Evolutionary conservation across 768 basidiomycete species (phyloP), one percentile per base, ranked within the genome.

Genomic region (Pulveroboletus sp.): DNA sequence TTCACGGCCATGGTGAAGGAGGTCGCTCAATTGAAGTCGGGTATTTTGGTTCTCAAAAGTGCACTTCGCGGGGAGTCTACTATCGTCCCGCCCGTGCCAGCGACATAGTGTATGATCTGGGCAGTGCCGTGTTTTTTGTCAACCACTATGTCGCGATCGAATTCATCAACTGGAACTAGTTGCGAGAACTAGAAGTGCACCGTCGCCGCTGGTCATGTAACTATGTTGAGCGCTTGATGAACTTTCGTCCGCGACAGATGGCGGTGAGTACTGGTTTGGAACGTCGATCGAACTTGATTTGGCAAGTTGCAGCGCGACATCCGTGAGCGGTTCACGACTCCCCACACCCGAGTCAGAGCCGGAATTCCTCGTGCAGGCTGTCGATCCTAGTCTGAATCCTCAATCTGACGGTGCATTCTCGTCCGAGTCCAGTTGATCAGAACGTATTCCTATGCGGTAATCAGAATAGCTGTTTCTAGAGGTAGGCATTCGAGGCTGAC

Each of bases 1-100:
- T 89, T 92, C 62, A 86, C 88, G n/a, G 77, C 74, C 9, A 75
- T 92, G 67, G 84, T 92, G 40, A 84, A 86, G 71, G 82, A 89
- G 67, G 82, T 89, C 39, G 89, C 89, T 17, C 74, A 79, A 64
- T 64, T 90, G 67, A 85, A 81, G 71, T 76, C 76, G 39, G 84
- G 84, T 35, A 72, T 81, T 27, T 69, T 91, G 44, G 73, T 81
- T 15, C 67, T 88, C 62, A 73, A 80, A 57, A 73, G 69, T 56
- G 70, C 68, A 27, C 73, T 62, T 46, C 67, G 66, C 11, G 68
- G 64, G 39, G 68, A 59, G 24, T 60, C 67, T 49, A 56, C 56
- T 32, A 51, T 52, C 49, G 53, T 56, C 40, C 62, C 62, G 12
- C 60, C 64, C 6, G 50, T 39, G 27, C 51, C 64, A 42, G 51